phyloP scores from a whole-genome alignment of 352 stramenopile species.

The Phytophthora sp. region DNA sequence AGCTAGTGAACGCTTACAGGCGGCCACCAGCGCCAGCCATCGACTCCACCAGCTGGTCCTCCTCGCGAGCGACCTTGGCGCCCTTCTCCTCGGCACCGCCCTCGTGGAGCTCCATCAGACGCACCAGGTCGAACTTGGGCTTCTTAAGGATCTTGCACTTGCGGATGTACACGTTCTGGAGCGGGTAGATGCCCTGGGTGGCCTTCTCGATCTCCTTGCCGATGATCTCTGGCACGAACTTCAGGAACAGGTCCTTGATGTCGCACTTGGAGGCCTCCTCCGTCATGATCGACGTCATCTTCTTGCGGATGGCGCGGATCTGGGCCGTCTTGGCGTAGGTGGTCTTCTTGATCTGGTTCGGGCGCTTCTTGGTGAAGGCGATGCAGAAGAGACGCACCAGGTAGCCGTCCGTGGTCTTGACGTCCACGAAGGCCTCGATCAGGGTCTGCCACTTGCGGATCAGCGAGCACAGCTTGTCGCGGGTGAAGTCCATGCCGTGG shows the following conservation, averaged over 20 bases:
- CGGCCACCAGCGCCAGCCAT: constrained; percentile 88
- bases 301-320: constrained; percentile 97
- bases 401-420: constrained; percentile 99
- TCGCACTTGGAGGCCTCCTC: constrained; percentile 98
- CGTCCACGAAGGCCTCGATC: constrained; percentile 99
- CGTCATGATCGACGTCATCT: constrained; percentile 99
- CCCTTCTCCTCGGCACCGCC: constrained; percentile 93
- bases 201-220: constrained; percentile 98
- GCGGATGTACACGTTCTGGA: constrained; percentile 99
- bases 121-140: constrained; percentile 99
- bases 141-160: constrained; percentile 99
- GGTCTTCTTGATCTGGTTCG: constrained; percentile 99
- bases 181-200: constrained; percentile 97
- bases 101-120: constrained; percentile 99
- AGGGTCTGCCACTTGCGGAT: constrained; percentile 99
- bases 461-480: constrained; percentile 99
- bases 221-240: constrained; percentile 99
- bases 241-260: constrained; percentile 99
- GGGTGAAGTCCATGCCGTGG: constrained; percentile 94
- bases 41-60: constrained; percentile 88
- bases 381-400: constrained; percentile 99
- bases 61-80: constrained; percentile 87
- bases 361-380: constrained; percentile 99
- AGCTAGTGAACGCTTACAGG: constrained; percentile 72
- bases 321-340: constrained; percentile 99